Evolutionary conservation across 495 filamentous ascomycete species (phyloP), one percentile per base, ranked within the genome.

Genomic region (Neurospora tetraspora): DNA sequence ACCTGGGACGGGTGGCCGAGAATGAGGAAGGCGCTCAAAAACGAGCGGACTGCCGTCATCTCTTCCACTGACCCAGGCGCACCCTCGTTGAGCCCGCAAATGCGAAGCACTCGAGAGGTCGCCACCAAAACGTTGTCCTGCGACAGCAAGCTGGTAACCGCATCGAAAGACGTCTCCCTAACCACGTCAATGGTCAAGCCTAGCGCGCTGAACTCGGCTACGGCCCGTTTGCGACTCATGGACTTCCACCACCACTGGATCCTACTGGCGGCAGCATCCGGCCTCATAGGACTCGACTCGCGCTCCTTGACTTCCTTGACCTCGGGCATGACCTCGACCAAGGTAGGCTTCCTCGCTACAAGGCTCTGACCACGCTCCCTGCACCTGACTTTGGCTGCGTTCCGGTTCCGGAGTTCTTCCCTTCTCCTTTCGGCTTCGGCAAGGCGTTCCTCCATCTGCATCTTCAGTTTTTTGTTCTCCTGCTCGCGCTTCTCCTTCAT

Each of bases 1-100:
- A 98, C 94, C 75, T 96, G 90, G n/a, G 89, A 85, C 1, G 96
- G 94, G 82, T 99, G 96, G 1, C 94, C 95, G 14, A 97, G 87
- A 71, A 99, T 97, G 23, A 99, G 85, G 82, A 93, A 98, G 47
- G 93, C 93, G 79, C 93, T 97, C 59, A 99, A 83, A 77, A 99
- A 98, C 5, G 91, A 97, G 76, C 94, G 88, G 34, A 94, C 91
- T 10, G 92, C 90, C 53, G 93, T 90, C 82, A 92, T 91, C 74
- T 92, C 90, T 68, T 90, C 88, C 68, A 93, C 84, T 0, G 90
- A 89, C 2, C 89, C 91, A 34, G 87, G 84, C 59, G 89, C 88
- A 72, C 89, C 88, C 75, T 94, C 90, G 71, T 92, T 88, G 70
- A 98, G 81, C 1, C 90, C 91, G 75, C 93, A 94, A 14, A 94